Evolutionary conservation across 1,284 basidiomycete species (phyloP).

Genomic region (Puccinia novopanici): DNA sequence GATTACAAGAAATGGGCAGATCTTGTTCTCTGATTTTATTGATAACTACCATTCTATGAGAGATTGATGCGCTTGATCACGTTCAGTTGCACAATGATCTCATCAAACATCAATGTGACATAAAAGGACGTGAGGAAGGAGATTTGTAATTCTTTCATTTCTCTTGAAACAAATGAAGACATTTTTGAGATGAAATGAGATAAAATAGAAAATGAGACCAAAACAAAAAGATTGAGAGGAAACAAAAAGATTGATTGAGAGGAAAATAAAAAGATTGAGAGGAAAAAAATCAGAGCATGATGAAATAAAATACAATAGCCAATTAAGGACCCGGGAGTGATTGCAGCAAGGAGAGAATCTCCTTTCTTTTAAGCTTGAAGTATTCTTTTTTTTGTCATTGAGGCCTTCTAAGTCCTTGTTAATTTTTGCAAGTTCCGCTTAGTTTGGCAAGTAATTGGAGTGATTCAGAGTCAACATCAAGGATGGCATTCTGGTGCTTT

Average conservation of each 20-base stretch:
- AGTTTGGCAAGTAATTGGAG: not conserved
- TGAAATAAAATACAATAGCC: too few relatives aligned
- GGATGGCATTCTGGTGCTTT: not conserved
- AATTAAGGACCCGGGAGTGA: too few relatives aligned
- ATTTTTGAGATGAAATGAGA: too few relatives aligned
- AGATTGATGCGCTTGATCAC: not conserved
- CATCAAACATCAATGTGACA: not conserved
- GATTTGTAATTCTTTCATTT: too few relatives aligned
- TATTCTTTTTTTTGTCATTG: not conserved
- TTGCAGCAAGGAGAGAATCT: not conserved
- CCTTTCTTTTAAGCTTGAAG: not conserved
- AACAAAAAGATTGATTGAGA: not conserved
- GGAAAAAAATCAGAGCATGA: too few relatives aligned
- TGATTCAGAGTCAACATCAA: not conserved
- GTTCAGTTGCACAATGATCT: not conserved
- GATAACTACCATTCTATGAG: not conserved
- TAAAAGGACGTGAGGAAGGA: too few relatives aligned
- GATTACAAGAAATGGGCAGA: not conserved
- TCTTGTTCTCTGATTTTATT: not conserved
- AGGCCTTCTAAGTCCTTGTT: not conserved
- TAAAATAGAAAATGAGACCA: not conserved
- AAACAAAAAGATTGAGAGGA: too few relatives aligned
- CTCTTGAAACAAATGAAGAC: not conserved
- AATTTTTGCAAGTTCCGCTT: not conserved
- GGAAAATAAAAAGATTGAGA: too few relatives aligned